Evolutionary conservation across 306 rosid species (phyloP), one percentile per base, ranked within the genome.

Genomic region (Luffa aegyptiaca): DNA sequence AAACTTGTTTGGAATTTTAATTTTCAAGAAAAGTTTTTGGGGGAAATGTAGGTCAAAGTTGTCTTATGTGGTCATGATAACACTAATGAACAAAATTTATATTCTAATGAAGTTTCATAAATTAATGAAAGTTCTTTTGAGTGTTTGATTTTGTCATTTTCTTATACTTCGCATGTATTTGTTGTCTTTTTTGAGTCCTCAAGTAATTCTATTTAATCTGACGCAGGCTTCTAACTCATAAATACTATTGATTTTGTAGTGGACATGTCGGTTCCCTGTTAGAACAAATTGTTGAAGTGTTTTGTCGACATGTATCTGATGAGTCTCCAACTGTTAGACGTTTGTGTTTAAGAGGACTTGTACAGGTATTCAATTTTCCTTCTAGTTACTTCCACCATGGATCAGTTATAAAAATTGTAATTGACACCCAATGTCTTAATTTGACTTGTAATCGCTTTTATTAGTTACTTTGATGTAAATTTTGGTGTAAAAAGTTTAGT

Each of bases 291-390:
- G 97, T 94, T 69, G 97, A 94, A 70, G 91, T 88, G 77, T 87
- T 94, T 76, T 94, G 96, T 86, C 96, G 82, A 57, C 97, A 88
- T 64, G 98, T 90, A 75, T 86, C 94, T n/a, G 97, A 92, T 48
- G 97, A 94, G 63, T 90, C 97, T 86, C 89, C 97, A 81, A 88
- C 93, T 57, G 98, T 92, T 76, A 88, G 96, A 70, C 92, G 98
- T 59, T 88, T 94, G 82, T 94, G 98, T 84, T 87, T 94, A 88
- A 89, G 94, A 88, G 98, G 98, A 80, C 88, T 94, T 84, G 97
- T 90, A 62, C 93, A 94, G 98, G 98, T 94, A 81, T 49, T 55
- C 64, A 10, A 20, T 44, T 51, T 45, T 79, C 59, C 79, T 26
- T 51, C 2, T 45, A 72, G 58, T 46, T 72, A 31, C 58, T 72